Evolutionary conservation across 768 basidiomycete species (phyloP).

Genomic region (Boletus pseudo-olivaceus): DNA sequence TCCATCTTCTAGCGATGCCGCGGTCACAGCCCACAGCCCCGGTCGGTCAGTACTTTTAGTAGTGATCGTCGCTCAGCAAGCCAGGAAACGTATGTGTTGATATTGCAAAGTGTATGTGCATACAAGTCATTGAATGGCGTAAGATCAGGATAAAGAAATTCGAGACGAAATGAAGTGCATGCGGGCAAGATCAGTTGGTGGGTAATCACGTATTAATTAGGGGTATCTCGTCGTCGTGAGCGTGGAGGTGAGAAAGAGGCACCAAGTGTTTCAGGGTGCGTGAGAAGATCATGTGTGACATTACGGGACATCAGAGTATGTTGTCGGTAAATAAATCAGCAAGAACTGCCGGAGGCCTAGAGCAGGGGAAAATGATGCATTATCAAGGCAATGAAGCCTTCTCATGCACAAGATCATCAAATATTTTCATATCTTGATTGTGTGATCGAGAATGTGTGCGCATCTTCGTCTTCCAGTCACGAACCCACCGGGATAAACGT

Average conservation of each 20-base stretch:
- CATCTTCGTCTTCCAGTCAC: slow-evolving; percentile 63
- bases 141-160: slow-evolving; percentile 12
- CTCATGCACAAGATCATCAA: slow-evolving; percentile 53
- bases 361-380: slow-evolving; percentile 12
- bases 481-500: slow-evolving; percentile 52
- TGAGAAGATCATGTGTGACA: slow-evolving; percentile 21
- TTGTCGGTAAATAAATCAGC: slow-evolving; percentile 21
- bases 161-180: slow-evolving; percentile 12
- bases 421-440: slow-evolving; percentile 44
- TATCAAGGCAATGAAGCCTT: slow-evolving; percentile 38
- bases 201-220: slow-evolving; percentile 29
- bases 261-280: slow-evolving; percentile 14
- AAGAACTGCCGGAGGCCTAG: slow-evolving; percentile 7
- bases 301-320: slow-evolving; percentile 19
- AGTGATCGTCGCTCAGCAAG: slow-evolving; percentile 11
- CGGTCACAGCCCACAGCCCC: slow-evolving; percentile 8
- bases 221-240: slow-evolving; percentile 31
- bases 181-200: slow-evolving; percentile 13
- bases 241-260: slow-evolving; percentile 11
- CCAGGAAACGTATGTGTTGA: slow-evolving; percentile 2
- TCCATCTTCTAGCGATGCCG: slow-evolving; percentile 16
- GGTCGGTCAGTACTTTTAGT: neutral
- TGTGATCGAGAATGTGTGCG: slow-evolving; percentile 50
- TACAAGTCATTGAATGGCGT: slow-evolving; percentile 30
- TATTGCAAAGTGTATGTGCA: slow-evolving; percentile 23